Percentiles rank a stretch among this genome's conserved stretches.
Evolutionary conservation across 164 flowering plant species (phyloP).

Genomic region (Macadamia tetraphylla): DNA sequence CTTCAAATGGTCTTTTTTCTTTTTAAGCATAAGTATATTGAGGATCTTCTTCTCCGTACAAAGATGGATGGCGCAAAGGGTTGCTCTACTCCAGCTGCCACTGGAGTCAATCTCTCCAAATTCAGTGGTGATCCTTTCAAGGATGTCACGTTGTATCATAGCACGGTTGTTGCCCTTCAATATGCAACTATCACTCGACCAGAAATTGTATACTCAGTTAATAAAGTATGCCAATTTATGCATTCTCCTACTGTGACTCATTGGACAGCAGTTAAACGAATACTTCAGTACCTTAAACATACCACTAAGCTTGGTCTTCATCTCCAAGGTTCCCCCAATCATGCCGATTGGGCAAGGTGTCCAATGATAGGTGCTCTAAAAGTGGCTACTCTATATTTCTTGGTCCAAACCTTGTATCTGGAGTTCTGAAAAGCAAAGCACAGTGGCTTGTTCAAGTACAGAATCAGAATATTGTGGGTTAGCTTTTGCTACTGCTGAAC

Average conservation of each 20-base stretch:
- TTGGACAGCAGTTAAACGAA: not conserved
- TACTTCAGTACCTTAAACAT: not conserved
- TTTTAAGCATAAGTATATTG: not conserved
- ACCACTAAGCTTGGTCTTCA: not conserved
- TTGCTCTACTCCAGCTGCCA: not conserved
- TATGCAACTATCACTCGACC: not conserved
- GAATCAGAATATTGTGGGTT: not conserved
- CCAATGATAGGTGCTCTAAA: not conserved
- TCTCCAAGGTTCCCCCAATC: not conserved
- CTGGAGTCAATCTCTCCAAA: not conserved
- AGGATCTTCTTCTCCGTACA: not conserved
- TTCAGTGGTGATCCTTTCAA: not conserved
- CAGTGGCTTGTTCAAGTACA: not conserved
- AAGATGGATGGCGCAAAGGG: not conserved
- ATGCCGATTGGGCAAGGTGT: not conserved
- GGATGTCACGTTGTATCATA: not conserved
- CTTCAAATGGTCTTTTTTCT: not conserved
- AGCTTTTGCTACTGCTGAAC: not conserved
- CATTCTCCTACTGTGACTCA: not conserved
- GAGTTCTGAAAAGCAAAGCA: not conserved
- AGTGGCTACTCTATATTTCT: not conserved
- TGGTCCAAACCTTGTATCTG: not conserved
- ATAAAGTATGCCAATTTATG: not conserved
- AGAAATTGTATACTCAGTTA: not conserved
- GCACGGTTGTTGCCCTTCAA: not conserved